Percentiles rank a stretch among this genome's conserved stretches.
Conservation (phyloP, 2,329 filamentous ascomycete species). For the Xylariaceae sp. region DNA sequence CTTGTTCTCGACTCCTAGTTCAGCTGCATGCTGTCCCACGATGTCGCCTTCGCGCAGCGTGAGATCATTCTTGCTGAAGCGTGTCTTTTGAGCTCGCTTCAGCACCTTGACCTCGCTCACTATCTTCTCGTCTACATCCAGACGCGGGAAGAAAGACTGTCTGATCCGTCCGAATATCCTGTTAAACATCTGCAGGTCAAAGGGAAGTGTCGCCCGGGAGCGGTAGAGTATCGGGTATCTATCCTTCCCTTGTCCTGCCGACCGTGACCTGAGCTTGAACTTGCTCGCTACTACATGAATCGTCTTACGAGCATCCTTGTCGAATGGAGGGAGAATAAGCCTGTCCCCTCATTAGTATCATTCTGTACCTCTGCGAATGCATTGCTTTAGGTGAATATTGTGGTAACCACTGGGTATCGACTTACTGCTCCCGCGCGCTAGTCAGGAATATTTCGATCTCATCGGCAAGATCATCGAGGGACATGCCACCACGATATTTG, state of each 20-base stretch:
- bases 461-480: constrained; percentile 62
- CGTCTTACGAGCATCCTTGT: constrained; percentile 68
- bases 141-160: constrained; percentile 52
- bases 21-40: constrained; percentile 79
- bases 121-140: constrained; percentile 35
- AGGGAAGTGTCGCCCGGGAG: constrained; percentile 60
- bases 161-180: constrained; percentile 41
- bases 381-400: background rate
- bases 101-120: constrained; percentile 22
- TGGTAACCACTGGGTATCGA: too few relatives aligned
- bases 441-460: constrained; percentile 71
- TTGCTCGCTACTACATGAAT: constrained; percentile 75
- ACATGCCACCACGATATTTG: constrained; percentile 72
- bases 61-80: constrained; percentile 33
- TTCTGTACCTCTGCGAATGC: background rate
- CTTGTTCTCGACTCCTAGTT: constrained; percentile 76
- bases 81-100: constrained; percentile 25
- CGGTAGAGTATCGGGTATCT: constrained; percentile 77
- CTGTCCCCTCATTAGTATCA: constrained; percentile 35
- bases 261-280: constrained; percentile 80
- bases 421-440: constrained; percentile 58
- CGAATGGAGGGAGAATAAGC: constrained; percentile 77
- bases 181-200: constrained; percentile 53
- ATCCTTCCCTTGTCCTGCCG: constrained; percentile 65
- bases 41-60: constrained; percentile 79